Evolutionary conservation across 2,329 filamentous ascomycete species (phyloP), one percentile per base, ranked within the genome.

Genomic region (Colletotrichum sp.): DNA sequence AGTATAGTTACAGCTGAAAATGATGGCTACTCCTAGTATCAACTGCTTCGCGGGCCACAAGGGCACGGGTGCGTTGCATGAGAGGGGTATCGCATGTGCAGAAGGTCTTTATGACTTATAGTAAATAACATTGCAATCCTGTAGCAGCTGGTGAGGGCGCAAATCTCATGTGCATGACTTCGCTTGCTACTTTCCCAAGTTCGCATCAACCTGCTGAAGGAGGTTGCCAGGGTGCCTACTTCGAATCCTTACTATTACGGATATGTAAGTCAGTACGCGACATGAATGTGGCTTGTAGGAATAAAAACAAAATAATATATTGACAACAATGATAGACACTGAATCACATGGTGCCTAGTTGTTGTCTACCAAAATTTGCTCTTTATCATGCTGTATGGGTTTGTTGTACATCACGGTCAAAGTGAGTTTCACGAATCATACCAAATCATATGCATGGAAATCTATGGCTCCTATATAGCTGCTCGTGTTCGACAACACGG

Each of bases 391-490:
- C 43, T 3, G 9, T n/a, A 48, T 18, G 9, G 39, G 18, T 43
- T 3, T 43, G 16, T 2, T 43, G 18, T 43, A 18, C 6, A 43
- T 6, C 39, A 43, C 18, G 3, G 9, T 43, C 39, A 43, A 6
- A 3, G 0, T 1, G 18, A 43, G 39, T 43, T 12, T 0, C 18
- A 0, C 1, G 34, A 43, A 43, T 43, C 39, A n/a, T 43, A 3
- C 18, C 39, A 43, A 43, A 6, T n/a, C 18, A 43, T 43, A n/a
- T 43, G 18, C 3, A n/a, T n/a, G 18, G 3, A 43, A n/a, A 43
- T 43, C 43, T 21, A 2, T n/a, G 10, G 43, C 10, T 48, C 18
- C 43, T 48, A 12, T 13, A 48, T 13, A 48, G n/a, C 43, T 48
- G 43, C n/a, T 48, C 2, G 1, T 48, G 9, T 12, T 48, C 3